Base-by-base conservation (phyloP, 257 asterid genomes). In the Nicotiana knightiana region DNA sequence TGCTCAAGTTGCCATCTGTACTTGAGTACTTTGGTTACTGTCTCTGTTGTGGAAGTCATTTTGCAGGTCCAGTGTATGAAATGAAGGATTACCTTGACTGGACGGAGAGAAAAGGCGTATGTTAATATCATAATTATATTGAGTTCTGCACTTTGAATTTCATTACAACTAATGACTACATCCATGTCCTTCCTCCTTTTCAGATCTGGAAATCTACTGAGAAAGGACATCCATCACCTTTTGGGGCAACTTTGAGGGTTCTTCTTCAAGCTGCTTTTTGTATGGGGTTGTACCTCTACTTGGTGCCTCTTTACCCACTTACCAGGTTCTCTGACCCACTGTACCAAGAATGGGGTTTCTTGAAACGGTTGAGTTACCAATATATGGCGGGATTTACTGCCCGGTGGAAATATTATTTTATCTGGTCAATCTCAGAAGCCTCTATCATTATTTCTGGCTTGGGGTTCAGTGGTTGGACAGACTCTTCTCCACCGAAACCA, bases 1-100 rank as follows among this genome's bases (percentile, higher is more conserved):
- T 96, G 89, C 82, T 87, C 82, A 90, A 90, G 83, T 85, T 93
- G 84, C 98, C 98, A 71, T 94, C 98, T 43, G 30, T 94, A 66
- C 86, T 94, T 26, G 98, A 96, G 85, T 96, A 96, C 88, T 39
- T 73, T 77, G 99, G 99, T 63, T 93, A 90, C 85, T 96, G 99
- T 87, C 93, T 96, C 66, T 94, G 97, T 81, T 94, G 99, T 61
- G 99, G 98, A 84, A 94, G 97, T 82, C 99, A 96, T 89, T 94
- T 96, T 90, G 98, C 98, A 28, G 99, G 99, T 84, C 98, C 98
- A 39, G 98, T 96, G 46, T 96, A 87, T 82, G 99, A 96, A 88
- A 93, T 96, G 94, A 92, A 93, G 85, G 97, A 92, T 84, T 95
- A 95, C 89, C 91, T 95, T 81, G 93, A 95, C 68, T 95, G 99